Evolutionary conservation across 2,329 filamentous ascomycete genomes (phyloP), one percentile per base, ranked within the genome.

Genomic region (Hyphodiscus sp.): DNA sequence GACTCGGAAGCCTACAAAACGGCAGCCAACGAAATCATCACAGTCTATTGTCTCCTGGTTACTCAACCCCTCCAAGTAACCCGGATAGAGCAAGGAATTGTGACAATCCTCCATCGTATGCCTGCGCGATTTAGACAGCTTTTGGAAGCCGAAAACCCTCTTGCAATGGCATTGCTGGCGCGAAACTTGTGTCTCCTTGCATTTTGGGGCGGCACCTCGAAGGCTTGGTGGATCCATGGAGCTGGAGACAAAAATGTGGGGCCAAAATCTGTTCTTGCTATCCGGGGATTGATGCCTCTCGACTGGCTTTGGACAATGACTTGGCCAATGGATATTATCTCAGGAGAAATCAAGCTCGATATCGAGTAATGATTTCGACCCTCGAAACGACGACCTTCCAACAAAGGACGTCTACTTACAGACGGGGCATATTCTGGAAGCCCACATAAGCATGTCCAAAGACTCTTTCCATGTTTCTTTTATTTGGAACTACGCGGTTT

Each of bases 201-300:
- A 10, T n/a, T 58, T 19, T 44, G 57, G 13, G 45, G 52, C 6
- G 53, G 55, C 8, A 26, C 23, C 45, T 33, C 42, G 30, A 47
- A 42, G 10, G 58, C 58, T 9, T 60, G 58, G 58, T 60, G 58
- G 58, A 45, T 60, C 44, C 58, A 58, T 30, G 58, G 58, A 20
- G 50, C 51, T 42, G 56, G 56, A 10, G 43, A 49, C 6, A n/a
- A 44, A 16, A 53, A 45, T 16, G 48, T 55, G n/a, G 30, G 50
- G 3, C 20, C 41, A 7, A 53, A 20, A 30, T 50, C 55, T 13
- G 33, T 60, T 9, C 19, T 45, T 13, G 56, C 49, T 4, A 55
- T 60, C 15, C 19, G 13, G 3, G 13, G 19, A 16, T 41, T 51
- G 20, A 53, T 60, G 41, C 58, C 58, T 2, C 7, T 41, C 18